phyloP scores from a whole-genome alignment of 2,329 filamentous ascomycete species.

The Paramyrothecium roridum region DNA sequence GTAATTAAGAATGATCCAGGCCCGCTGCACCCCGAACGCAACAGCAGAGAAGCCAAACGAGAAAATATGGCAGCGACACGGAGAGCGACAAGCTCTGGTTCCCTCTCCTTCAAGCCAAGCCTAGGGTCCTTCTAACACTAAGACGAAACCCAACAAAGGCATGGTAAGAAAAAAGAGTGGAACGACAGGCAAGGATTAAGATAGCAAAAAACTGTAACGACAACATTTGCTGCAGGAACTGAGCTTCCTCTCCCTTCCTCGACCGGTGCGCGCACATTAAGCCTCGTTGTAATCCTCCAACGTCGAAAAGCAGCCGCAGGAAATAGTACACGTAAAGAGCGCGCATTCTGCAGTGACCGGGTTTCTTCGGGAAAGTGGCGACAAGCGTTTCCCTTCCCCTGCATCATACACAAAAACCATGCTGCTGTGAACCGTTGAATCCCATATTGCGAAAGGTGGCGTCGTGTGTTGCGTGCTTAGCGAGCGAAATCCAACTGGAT shows the following conservation, averaged over 20 bases:
- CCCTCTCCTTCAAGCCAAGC: background rate
- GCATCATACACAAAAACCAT: background rate
- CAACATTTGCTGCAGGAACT: background rate
- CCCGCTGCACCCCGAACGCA: background rate
- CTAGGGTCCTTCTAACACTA: too few species aligned
- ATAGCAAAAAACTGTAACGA: background rate
- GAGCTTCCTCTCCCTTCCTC: background rate
- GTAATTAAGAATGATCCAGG: background rate
- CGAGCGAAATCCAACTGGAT: slow-evolving; percentile 27
- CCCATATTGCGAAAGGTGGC: slow-evolving; percentile 10
- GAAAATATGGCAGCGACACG: background rate
- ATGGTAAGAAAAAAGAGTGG: background rate
- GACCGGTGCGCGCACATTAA: background rate
- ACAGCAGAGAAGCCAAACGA: slow-evolving; percentile 3
- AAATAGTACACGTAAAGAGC: background rate
- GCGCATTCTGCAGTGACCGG: too few species aligned
- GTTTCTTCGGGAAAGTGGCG: too few species aligned
- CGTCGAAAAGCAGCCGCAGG: background rate
- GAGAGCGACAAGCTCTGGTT: slow-evolving; percentile 2
- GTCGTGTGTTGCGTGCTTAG: slow-evolving; percentile 13
- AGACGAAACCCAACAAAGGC: too few species aligned
- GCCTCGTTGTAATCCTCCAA: background rate
- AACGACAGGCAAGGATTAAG: background rate
- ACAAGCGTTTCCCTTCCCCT: too few species aligned
- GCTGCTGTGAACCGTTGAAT: slow-evolving; percentile 8